Evolutionary conservation across 768 basidiomycete species (phyloP).

Genomic region (Lyophyllum decastes): DNA sequence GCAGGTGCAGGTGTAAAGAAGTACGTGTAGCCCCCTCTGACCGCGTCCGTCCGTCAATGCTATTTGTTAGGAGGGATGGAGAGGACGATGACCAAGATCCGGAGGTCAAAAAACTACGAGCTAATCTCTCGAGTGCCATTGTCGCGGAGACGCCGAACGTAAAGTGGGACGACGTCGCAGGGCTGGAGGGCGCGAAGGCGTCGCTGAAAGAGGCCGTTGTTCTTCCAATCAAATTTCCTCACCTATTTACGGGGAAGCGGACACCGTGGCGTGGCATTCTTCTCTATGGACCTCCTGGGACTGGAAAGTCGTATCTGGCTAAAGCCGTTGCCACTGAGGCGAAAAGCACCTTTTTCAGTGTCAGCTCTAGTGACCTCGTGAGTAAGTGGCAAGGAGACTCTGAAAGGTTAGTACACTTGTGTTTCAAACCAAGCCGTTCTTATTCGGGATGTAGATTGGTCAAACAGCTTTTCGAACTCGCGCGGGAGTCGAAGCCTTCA

Average conservation of each 20-base stretch:
- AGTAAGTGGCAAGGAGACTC: slow-evolving; percentile 99
- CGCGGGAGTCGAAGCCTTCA: slow-evolving; percentile 92
- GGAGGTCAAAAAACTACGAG: slow-evolving; percentile 95
- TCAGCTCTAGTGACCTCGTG: slow-evolving; percentile 92
- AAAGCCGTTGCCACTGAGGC: slow-evolving; percentile 99
- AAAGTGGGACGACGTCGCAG: slow-evolving; percentile 98
- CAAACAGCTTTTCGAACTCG: slow-evolving; percentile 94
- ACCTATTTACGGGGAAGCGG: slow-evolving; percentile 97
- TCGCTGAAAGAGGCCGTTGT: slow-evolving; percentile 98
- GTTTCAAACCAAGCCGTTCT: background rate
- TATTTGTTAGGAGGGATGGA: slow-evolving; percentile 37
- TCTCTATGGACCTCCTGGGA: slow-evolving; percentile 96
- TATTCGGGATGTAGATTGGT: slow-evolving; percentile 62
- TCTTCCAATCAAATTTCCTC: slow-evolving; percentile 99
- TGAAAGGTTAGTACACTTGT: slow-evolving; percentile 67
- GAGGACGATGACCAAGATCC: slow-evolving; percentile 82
- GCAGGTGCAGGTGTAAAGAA: slow-evolving; percentile 45
- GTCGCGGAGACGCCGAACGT: slow-evolving; percentile 93
- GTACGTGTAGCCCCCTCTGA: slow-evolving; percentile 28
- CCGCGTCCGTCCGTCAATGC: background rate
- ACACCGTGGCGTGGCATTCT: slow-evolving; percentile 97
- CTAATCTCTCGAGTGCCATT: slow-evolving; percentile 85
- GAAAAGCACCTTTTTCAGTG: slow-evolving; percentile 98
- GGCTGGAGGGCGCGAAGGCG: slow-evolving; percentile 93
- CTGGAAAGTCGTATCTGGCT: slow-evolving; percentile 94